Percentiles rank a stretch among this genome's conserved stretches.
Conservation (phyloP, 2,329 filamentous ascomycete species). For the Sclerotinia sclerotiorum region DNA sequence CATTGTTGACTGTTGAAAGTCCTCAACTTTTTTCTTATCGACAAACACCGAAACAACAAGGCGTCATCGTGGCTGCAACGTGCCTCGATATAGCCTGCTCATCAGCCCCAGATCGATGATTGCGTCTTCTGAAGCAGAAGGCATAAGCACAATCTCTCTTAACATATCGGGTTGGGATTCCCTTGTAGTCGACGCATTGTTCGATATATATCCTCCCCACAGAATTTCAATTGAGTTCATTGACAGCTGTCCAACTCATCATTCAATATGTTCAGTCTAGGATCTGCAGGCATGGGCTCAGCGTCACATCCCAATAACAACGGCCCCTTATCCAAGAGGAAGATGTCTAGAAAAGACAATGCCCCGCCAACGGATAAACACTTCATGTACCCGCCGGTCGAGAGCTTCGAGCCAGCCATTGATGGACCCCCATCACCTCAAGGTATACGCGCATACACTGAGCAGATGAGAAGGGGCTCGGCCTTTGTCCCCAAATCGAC, state of each 20-base stretch:
- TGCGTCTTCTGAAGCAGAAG: conserved; percentile 24
- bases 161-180: conserved; percentile 18
- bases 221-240: conserved; percentile 18
- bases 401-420: conserved; percentile 57
- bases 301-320: conserved; percentile 1
- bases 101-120: conserved; percentile 18
- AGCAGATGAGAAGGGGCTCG: conserved; percentile 58
- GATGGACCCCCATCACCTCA: conserved; percentile 62
- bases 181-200: conserved; percentile 14
- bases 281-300: conserved; percentile 13
- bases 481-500: conserved; percentile 49
- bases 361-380: conserved; percentile 11
- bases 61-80: conserved; percentile 24
- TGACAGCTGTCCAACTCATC: conserved; percentile 10
- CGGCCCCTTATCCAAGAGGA: conserved; percentile 14
- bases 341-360: conserved; percentile 13
- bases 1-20: conserved; percentile 11
- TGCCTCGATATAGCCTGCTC: conserved; percentile 22
- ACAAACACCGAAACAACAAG: conserved; percentile 17
- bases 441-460: conserved; percentile 57
- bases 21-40: conserved; percentile 13
- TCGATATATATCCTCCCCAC: conserved; percentile 24
- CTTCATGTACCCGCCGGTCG: conserved; percentile 29
- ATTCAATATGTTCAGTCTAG: conserved; percentile 23
- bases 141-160: conserved; percentile 23